A percentile compares a stretch with the other conserved stretches of the same genome.
These are phyloP conservation scores for Candida xiaguanensis DNA, from an alignment of 805 yeast species.

Conservation along the genomic window DNA sequence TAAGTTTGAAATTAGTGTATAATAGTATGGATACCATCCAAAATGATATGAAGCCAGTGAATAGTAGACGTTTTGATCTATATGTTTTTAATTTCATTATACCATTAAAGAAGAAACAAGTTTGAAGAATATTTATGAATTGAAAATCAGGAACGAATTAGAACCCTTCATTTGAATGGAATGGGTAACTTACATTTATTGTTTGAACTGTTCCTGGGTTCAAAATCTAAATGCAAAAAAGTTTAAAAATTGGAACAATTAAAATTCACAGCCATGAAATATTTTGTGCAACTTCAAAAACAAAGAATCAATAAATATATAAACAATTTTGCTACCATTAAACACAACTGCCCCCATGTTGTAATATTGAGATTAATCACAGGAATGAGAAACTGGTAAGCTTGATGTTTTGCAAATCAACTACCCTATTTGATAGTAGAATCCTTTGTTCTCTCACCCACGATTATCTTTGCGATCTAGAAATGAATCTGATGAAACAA, in stretches of 20 bases:
- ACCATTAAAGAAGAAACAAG: too few relatives aligned
- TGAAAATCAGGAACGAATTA: background rate
- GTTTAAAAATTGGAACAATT: background rate
- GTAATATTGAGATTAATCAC: too few relatives aligned
- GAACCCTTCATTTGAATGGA: background rate
- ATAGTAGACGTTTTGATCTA: background rate
- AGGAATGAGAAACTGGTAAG: too few relatives aligned
- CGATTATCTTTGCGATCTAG: too few relatives aligned
- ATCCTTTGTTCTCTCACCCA: too few relatives aligned
- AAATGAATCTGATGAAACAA: too few relatives aligned
- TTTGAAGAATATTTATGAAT: background rate
- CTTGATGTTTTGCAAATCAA: too few relatives aligned
- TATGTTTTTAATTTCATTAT: background rate
- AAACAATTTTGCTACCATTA: too few relatives aligned
- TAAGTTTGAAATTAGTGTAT: background rate
- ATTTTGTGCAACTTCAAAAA: background rate
- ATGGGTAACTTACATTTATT: background rate
- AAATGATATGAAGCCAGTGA: conserved; percentile 1
- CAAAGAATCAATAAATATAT: background rate
- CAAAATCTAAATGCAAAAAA: background rate
- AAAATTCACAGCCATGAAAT: background rate
- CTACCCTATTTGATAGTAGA: too few relatives aligned
- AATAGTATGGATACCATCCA: conserved; percentile 1
- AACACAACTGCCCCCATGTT: too few relatives aligned
- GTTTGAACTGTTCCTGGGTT: background rate